These are phyloP conservation scores for Zasmidium cellare DNA, from an alignment of 2,329 filamentous ascomycete species.

Conservation along the genomic window DNA sequence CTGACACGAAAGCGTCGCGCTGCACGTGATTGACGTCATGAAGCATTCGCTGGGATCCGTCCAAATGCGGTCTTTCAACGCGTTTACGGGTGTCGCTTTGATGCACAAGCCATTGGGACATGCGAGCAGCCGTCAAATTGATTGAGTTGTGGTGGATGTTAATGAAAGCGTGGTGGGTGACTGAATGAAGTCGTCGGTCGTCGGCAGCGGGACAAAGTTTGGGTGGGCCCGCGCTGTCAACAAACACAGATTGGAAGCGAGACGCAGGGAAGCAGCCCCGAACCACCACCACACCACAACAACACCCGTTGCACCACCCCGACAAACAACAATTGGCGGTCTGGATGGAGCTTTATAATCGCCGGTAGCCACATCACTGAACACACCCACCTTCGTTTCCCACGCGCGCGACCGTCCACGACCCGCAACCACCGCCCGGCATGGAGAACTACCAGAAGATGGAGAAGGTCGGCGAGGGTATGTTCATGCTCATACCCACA, in stretches of 20 bases:
- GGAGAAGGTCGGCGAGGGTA: constrained; percentile 95
- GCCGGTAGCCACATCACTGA: constrained; percentile 2
- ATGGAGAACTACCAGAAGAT: constrained; percentile 78
- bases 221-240: background rate
- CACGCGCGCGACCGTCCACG: background rate
- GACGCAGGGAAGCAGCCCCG: background rate
- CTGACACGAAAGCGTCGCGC: constrained; percentile 21
- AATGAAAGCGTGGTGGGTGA: too few relatives aligned
- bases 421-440: constrained; percentile 3
- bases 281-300: background rate
- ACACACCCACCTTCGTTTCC: background rate
- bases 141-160: too few relatives aligned
- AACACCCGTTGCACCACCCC: background rate
- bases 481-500: constrained; percentile 29
- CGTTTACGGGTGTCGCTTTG: too few relatives aligned
- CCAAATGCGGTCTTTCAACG: background rate
- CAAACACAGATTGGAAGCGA: constrained; percentile 2
- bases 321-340: background rate
- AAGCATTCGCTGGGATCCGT: background rate
- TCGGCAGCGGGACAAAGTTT: too few relatives aligned
- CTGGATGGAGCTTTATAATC: constrained; percentile 6
- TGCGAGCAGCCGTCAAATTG: too few relatives aligned
- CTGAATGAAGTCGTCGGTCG: too few relatives aligned
- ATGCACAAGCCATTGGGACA: too few relatives aligned
- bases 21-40: constrained; percentile 4